phyloP scores from a whole-genome alignment of 495 filamentous ascomycete species.

The Amniculicola lignicola region DNA sequence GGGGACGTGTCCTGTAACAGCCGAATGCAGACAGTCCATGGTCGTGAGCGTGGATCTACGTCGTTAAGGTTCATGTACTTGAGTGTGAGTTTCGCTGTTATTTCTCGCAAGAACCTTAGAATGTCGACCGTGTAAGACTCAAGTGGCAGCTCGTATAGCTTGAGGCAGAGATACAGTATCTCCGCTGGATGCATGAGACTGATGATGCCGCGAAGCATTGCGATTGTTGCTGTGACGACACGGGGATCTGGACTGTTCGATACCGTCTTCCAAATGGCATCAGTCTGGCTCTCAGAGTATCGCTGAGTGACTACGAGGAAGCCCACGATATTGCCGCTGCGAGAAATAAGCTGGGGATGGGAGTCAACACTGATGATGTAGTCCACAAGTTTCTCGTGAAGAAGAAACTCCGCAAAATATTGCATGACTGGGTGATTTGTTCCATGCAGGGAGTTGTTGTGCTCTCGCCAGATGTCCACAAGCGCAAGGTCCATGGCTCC shows the following conservation, averaged over 20 bases:
- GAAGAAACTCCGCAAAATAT: conserved; percentile 65
- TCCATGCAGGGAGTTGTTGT: conserved; percentile 43
- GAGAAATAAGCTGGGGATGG: conserved; percentile 80
- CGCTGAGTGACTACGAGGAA: conserved; percentile 80
- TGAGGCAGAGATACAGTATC: conserved; percentile 70
- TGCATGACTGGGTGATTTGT: conserved; percentile 56
- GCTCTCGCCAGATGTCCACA: conserved; percentile 56
- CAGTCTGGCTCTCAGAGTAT: conserved; percentile 68
- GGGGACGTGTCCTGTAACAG: conserved; percentile 30
- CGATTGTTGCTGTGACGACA: conserved; percentile 72
- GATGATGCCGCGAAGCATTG: conserved; percentile 68
- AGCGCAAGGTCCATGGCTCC: conserved; percentile 70
- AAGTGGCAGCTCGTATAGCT: conserved; percentile 67
- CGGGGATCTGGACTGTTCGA: conserved; percentile 80
- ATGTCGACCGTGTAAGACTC: conserved; percentile 55
- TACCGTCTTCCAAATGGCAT: conserved; percentile 81
- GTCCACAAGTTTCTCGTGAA: conserved; percentile 65
- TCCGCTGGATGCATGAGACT: conserved; percentile 54
- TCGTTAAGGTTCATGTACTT: conserved; percentile 29
- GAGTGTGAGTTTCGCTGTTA: conserved; percentile 22
- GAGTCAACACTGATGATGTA: conserved; percentile 89
- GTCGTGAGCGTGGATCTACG: conserved; percentile 7
- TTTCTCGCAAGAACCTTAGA: conserved; percentile 37
- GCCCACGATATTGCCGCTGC: conserved; percentile 78
- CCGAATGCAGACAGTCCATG: conserved; percentile 29